These are phyloP conservation scores for Entoloma clypeatum DNA, from an alignment of 1,284 basidiomycete genomes.

Conservation along the genomic window DNA sequence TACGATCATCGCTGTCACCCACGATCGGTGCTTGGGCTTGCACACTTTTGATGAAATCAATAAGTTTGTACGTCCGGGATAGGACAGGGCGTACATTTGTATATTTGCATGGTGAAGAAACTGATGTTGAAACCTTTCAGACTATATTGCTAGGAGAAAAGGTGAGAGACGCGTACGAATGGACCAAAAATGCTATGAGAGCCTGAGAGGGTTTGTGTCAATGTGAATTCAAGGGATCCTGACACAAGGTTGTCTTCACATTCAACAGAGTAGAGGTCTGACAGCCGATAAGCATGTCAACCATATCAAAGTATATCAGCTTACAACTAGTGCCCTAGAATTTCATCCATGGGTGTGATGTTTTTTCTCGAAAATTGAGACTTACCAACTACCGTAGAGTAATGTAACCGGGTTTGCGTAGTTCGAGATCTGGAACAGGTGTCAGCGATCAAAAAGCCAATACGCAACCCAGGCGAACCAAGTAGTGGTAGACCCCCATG, in stretches of 20 bases:
- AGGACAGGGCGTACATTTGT: constrained; percentile 23
- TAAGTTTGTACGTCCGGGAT: background rate
- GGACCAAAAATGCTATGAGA: constrained; percentile 34
- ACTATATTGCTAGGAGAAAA: background rate
- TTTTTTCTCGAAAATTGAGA: background rate
- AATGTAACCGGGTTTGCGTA: constrained; percentile 31
- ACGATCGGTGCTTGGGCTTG: constrained; percentile 26
- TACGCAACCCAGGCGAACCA: constrained; percentile 22
- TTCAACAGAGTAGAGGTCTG: constrained; percentile 23
- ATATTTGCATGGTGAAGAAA: constrained; percentile 36
- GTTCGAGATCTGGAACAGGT: constrained; percentile 29
- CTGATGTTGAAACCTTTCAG: constrained; percentile 19
- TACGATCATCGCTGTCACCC: constrained; percentile 28
- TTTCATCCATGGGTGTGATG: constrained; percentile 2
- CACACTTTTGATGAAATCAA: constrained; percentile 23
- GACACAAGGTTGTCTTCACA: constrained; percentile 15
- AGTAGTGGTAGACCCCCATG: constrained; percentile 34
- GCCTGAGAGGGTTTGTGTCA: constrained; percentile 16
- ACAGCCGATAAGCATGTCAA: constrained; percentile 5
- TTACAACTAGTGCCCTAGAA: constrained; percentile 32
- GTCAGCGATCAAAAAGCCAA: background rate
- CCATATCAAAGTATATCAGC: constrained; percentile 13
- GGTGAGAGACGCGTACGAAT: constrained; percentile 25
- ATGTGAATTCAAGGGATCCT: background rate
- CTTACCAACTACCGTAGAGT: constrained; percentile 29